Evolutionary conservation across 768 basidiomycete genomes (phyloP).

Genomic region (Omphalotus guepiniiformis): DNA sequence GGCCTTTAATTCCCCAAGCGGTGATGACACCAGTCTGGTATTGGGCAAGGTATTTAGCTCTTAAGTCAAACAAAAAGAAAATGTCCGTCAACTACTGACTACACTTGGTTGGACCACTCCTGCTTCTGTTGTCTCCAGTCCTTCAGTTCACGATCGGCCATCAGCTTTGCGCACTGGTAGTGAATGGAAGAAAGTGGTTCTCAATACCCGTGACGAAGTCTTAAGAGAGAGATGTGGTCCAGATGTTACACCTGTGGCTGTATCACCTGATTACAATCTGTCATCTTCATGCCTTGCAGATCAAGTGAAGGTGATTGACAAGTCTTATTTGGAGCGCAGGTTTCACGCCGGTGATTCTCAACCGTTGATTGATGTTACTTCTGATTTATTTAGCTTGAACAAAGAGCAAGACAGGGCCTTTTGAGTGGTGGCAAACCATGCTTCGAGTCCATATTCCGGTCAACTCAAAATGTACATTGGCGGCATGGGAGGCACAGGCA

Average conservation of each 20-base stretch:
- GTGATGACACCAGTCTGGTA: no score
- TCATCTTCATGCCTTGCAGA: neutral
- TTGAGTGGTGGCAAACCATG: constrained; percentile 10
- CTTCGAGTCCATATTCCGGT: neutral
- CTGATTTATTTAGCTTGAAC: constrained; percentile 10
- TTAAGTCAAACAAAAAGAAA: no score
- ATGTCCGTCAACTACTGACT: no score
- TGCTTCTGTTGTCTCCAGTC: no score
- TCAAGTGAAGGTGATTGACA: neutral
- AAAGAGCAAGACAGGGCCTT: constrained; percentile 12
- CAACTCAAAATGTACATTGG: constrained; percentile 13
- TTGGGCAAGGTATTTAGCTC: no score
- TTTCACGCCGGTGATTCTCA: neutral
- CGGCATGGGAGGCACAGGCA: constrained; percentile 11
- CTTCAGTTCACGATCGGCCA: no score
- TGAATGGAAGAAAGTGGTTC: neutral
- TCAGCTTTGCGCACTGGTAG: neutral
- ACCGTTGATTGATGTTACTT: neutral
- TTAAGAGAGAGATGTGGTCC: neutral
- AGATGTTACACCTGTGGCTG: neutral
- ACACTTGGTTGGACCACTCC: no score
- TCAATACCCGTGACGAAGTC: neutral
- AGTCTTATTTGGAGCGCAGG: neutral
- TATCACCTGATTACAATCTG: neutral
- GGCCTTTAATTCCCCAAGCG: no score